Conservation (phyloP, 2,329 filamentous ascomycete species). For the Stachybotrys chlorohalonatus region DNA sequence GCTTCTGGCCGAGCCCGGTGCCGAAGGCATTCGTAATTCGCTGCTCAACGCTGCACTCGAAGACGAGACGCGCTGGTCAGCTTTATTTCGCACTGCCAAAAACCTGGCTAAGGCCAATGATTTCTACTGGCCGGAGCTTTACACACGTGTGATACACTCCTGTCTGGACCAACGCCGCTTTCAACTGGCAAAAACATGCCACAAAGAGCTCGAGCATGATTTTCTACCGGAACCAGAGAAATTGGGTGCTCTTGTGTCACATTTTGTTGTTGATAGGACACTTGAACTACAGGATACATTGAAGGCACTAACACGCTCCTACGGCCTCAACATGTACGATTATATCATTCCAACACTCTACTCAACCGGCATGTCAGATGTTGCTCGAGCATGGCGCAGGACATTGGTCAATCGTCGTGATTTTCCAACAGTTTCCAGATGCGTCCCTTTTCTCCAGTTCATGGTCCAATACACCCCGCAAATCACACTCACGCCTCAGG, state of each 20-base stretch:
- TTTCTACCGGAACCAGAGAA: constrained; percentile 31
- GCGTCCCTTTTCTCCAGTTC: constrained; percentile 39
- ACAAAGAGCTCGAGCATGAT: constrained; percentile 31
- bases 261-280: constrained; percentile 29
- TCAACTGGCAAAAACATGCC: constrained; percentile 35
- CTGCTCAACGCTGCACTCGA: constrained; percentile 19
- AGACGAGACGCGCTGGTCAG: constrained; percentile 12
- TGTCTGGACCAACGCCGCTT: constrained; percentile 30
- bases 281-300: constrained; percentile 29
- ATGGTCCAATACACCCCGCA: constrained; percentile 35
- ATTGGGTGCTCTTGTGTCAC: constrained; percentile 33
- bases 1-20: constrained; percentile 11
- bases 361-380: constrained; percentile 30
- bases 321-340: constrained; percentile 39
- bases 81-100: constrained; percentile 15
- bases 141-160: constrained; percentile 34
- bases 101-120: constrained; percentile 25
- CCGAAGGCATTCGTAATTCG: constrained; percentile 17
- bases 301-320: constrained; percentile 34
- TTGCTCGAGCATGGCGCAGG: constrained; percentile 40
- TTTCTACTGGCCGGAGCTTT: constrained; percentile 40
- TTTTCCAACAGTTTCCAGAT: constrained; percentile 28
- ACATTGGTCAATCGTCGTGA: constrained; percentile 31
- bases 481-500: constrained; percentile 25
- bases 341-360: constrained; percentile 42